Evolutionary conservation across 2,329 filamentous ascomycete genomes (phyloP), one percentile per base, ranked within the genome.

Genomic region (Whalleya microplaca): DNA sequence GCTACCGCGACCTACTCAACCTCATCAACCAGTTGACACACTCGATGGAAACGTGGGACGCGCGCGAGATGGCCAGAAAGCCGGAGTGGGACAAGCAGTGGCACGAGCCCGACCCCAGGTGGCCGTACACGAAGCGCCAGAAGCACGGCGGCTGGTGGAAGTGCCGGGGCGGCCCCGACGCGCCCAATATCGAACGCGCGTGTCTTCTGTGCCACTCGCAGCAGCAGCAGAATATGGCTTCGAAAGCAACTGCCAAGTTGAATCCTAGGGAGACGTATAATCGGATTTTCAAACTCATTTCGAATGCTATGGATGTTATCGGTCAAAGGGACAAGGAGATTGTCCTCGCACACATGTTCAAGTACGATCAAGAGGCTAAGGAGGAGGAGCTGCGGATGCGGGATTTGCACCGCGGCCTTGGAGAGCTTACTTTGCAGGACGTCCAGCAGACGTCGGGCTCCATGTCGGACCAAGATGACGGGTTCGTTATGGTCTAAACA

Each of bases 81-180:
- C 10, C 52, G 10, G 41, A 45, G 9, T 68, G 66, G 66, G 62
- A 66, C 29, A 66, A 66, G 53, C 29, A 58, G 2, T 69, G 62
- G 61, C 68, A 70, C 32, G 40, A 59, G 4, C 64, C 66, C 7
- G 42, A 60, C 21, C 56, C 61, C 4, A 53, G 53, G 12, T 70
- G 68, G 68, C 58, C 44, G 9, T 45, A 60, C 23, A 32, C 51
- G 3, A 48, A 58, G 10, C 59, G 60, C 32, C 62, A 37, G 41
- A 16, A 29, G 40, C 27, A 53, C 2, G 68, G 66, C n/a, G 67
- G 67, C 14, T 68, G 49, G 58, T 70, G 66, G 66, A 67, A 60
- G 37, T 70, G 68, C 49, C 51, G 59, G 37, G 46, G 43, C 18
- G 59, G 54, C 4, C 47, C 49, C 12, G 51, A 56, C 10, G 62